Evolutionary conservation across 768 basidiomycete genomes (phyloP), one percentile per base, ranked within the genome.

Genomic region (Calocybe indica): DNA sequence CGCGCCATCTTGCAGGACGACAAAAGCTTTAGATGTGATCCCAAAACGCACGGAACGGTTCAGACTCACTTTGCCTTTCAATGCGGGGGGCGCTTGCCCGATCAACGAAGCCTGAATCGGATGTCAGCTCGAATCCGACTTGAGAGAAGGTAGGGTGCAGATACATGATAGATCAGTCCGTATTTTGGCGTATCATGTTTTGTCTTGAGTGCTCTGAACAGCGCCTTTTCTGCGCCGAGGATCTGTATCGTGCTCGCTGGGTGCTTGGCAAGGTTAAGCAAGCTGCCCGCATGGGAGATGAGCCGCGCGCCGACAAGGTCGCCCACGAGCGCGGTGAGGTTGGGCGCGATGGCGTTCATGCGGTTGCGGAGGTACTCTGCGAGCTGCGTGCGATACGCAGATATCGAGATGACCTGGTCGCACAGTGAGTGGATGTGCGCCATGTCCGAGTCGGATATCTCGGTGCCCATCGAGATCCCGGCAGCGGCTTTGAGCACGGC

Each of bases 181-280:
- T 99, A 98, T 72, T 99, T 99, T 22, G 95, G 94, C 51, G 95
- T 97, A 71, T 97, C 95, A 53, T 97, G 91, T 78, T 98, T 99
- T 40, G 95, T 98, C 73, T 99, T 99, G 51, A 99, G 77, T 1
- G 95, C 95, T 43, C 95, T 74, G 80, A 99, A 99, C 22, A 99
- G 79, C 2, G 95, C 95, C 64, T 99, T 99, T 70, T 99, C 95
- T 6, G 95, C 95, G 55, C 95, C 95, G 22, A 98, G 79, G 56
- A 99, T 99, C 67, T 99, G 95, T 10, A 99, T 92, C 6, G 95
- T 99, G 64, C 90, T 93, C 1, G 95, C 95, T 28, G 95, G 95
- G 70, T 98, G 95, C 72, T 99, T 99, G 58, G 88, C 89, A 46
- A 99, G 72, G 68, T 86, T 97, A 49, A 93, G 88, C 65, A 99